Conservation (phyloP, 2,329 filamentous ascomycete genomes). For the Fulvia fulva region DNA sequence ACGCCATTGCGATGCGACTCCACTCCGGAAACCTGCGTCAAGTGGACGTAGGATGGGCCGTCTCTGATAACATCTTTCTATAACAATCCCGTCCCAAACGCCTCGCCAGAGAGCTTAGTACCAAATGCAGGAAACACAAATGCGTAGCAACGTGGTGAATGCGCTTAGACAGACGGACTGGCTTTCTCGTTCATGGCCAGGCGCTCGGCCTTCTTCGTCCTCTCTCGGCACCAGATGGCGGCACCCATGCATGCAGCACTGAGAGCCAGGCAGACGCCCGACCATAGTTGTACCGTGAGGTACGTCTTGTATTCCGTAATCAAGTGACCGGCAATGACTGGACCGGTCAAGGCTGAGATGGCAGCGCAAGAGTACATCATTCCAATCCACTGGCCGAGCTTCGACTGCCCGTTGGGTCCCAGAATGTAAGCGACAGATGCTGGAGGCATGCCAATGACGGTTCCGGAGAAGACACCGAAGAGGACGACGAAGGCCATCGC, state of each 20-base stretch:
- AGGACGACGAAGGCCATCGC: slow-evolving; percentile 47
- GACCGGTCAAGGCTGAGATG: slow-evolving; percentile 44
- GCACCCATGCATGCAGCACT: slow-evolving; percentile 41
- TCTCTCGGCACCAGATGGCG: slow-evolving; percentile 19
- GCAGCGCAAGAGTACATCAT: slow-evolving; percentile 51
- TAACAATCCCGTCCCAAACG: background rate
- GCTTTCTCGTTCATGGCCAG: background rate
- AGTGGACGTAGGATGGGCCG: background rate
- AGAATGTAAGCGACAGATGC: slow-evolving; percentile 48
- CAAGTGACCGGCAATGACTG: slow-evolving; percentile 46
- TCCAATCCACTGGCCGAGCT: slow-evolving; percentile 50
- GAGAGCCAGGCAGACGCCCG: slow-evolving; percentile 40
- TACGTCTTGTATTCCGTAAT: slow-evolving; percentile 41
- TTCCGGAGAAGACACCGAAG: slow-evolving; percentile 47
- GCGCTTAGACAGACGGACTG: background rate
- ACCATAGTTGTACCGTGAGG: slow-evolving; percentile 47
- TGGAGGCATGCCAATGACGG: slow-evolving; percentile 49
- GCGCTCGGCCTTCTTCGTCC: slow-evolving; percentile 5
- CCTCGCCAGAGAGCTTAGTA: background rate
- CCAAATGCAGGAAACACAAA: background rate
- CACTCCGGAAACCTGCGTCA: background rate
- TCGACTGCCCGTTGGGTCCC: slow-evolving; percentile 33
- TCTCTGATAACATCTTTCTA: background rate
- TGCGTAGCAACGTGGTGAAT: background rate
- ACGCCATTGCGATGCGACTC: background rate